Percentiles rank a stretch among this genome's conserved stretches.
Evolutionary conservation across 2,329 filamentous ascomycete species (phyloP).

Genomic region (Chlorencoelia australis): DNA sequence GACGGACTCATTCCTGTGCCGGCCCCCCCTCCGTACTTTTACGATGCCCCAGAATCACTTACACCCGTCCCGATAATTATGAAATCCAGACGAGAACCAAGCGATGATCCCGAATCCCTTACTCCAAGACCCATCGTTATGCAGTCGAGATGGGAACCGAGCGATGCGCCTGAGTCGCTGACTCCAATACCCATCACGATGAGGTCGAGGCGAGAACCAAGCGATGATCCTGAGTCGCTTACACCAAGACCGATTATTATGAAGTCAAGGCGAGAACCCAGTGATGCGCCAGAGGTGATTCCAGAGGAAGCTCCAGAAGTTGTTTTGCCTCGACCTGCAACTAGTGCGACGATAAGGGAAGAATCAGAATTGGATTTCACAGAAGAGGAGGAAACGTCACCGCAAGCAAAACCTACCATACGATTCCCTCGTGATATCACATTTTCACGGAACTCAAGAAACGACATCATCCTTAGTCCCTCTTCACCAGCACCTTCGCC

Average conservation of each 20-base stretch:
- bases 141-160: not conserved
- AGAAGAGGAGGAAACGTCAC: too few relatives aligned
- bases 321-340: conserved; percentile 1
- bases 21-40: conserved; percentile 7
- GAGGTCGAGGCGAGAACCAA: conserved; percentile 2
- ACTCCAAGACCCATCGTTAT: conserved; percentile 6
- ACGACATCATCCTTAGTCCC: conserved; percentile 17
- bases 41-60: conserved; percentile 6
- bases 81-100: conserved; percentile 3
- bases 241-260: conserved; percentile 7
- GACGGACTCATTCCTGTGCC: conserved; percentile 12
- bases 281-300: not conserved
- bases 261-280: not conserved
- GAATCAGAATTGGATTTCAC: too few relatives aligned
- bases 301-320: conserved; percentile 5
- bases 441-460: conserved; percentile 15
- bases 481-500: conserved; percentile 16
- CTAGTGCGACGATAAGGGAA: too few relatives aligned
- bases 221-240: conserved; percentile 4
- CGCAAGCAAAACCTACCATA: not conserved
- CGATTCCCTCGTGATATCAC: conserved; percentile 20
- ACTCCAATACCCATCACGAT: conserved; percentile 1
- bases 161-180: conserved; percentile 4
- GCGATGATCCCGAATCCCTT: conserved; percentile 3
- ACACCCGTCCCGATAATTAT: not conserved